Percentiles rank a stretch among this genome's conserved stretches.
Conservation (phyloP, 768 basidiomycete genomes). For the Fomitopsis serialis region DNA sequence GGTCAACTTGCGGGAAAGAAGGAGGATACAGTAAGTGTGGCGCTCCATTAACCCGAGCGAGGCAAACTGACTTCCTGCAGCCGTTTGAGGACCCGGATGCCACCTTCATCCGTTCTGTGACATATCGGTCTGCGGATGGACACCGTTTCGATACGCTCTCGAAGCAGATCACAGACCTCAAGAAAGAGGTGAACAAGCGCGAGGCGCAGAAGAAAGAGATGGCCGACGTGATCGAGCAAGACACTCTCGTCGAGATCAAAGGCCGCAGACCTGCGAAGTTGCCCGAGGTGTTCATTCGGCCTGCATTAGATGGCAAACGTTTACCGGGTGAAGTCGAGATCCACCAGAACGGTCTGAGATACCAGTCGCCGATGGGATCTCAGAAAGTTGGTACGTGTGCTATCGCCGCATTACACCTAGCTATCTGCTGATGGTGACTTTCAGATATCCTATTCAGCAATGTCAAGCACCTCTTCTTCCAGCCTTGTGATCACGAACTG, state of each 20-base stretch:
- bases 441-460: constrained; percentile 93
- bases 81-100: constrained; percentile 96
- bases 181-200: constrained; percentile 95
- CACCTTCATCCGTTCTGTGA: constrained; percentile 92
- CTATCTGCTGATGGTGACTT: neutral
- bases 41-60: constrained; percentile 27
- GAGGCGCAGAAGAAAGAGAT: constrained; percentile 98
- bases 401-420: neutral
- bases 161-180: constrained; percentile 90
- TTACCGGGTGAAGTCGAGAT: constrained; percentile 98
- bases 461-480: constrained; percentile 98
- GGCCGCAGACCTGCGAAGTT: constrained; percentile 82
- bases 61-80: constrained; percentile 29
- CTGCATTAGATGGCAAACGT: constrained; percentile 91
- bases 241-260: constrained; percentile 81
- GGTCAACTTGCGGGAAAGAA: constrained; percentile 97
- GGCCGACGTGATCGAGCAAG: constrained; percentile 97
- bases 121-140: constrained; percentile 86
- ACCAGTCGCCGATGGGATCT: constrained; percentile 78
- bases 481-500: constrained; percentile 95
- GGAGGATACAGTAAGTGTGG: constrained; percentile 95
- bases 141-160: constrained; percentile 85
- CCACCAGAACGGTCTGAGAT: constrained; percentile 94
- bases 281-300: constrained; percentile 89
- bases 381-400: constrained; percentile 79